Conservation (phyloP, 2,329 filamentous ascomycete species). For the Phaeophleospora eucalypticola region DNA sequence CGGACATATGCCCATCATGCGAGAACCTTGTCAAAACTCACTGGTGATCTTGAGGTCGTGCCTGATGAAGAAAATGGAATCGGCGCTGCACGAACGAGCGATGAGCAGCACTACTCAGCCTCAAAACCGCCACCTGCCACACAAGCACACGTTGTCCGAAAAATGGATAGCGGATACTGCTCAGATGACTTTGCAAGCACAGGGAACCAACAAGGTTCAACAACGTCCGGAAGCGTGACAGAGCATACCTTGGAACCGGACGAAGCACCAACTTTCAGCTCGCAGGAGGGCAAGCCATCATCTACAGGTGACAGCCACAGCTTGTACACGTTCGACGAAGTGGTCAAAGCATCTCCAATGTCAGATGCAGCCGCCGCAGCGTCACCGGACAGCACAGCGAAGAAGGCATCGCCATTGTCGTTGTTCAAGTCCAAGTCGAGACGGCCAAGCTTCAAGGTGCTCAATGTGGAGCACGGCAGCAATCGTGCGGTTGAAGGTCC, state of each 20-base stretch:
- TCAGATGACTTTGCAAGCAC: slow-evolving; percentile 25
- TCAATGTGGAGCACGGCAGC: slow-evolving; percentile 3
- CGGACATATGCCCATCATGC: slow-evolving; percentile 14
- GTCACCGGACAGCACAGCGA: slow-evolving; percentile 1
- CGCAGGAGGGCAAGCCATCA: background rate
- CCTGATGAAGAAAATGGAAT: background rate
- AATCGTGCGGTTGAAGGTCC: background rate
- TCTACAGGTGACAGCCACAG: slow-evolving; percentile 8
- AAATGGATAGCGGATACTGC: slow-evolving; percentile 34
- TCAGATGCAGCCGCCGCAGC: slow-evolving; percentile 2
- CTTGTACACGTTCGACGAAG: slow-evolving; percentile 22
- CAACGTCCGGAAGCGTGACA: background rate
- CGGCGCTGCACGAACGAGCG: slow-evolving; percentile 1
- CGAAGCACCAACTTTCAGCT: background rate
- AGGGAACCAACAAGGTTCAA: background rate
- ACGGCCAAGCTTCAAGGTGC: slow-evolving; percentile 5
- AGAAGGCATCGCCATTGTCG: slow-evolving; percentile 14
- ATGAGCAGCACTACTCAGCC: slow-evolving; percentile 3
- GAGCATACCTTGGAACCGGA: background rate
- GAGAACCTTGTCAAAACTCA: slow-evolving; percentile 26
- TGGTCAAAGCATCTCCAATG: slow-evolving; percentile 10
- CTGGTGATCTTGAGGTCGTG: slow-evolving; percentile 11
- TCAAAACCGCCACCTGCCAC: background rate
- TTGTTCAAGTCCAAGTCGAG: slow-evolving; percentile 10
- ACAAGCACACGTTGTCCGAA: slow-evolving; percentile 11